A percentile compares a stretch with the other conserved stretches of the same genome.
These are phyloP conservation scores for Paraphysoderma sedebokerense DNA, from an alignment of 371 early-diverging fungal genomes.

Conservation along the genomic window DNA sequence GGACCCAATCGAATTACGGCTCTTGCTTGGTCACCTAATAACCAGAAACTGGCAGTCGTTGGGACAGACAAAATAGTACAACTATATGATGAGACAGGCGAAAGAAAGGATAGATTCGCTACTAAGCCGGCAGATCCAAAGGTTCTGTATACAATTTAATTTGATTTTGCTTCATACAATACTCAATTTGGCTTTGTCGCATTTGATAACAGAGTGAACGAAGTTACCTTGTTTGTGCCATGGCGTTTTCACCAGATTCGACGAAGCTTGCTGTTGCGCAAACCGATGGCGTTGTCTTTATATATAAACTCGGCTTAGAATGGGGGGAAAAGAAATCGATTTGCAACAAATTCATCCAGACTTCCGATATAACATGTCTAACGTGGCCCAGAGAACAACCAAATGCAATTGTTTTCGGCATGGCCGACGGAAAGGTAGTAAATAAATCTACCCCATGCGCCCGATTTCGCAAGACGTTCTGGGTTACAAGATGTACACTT, in stretches of 20 bases:
- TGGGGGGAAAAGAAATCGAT: conserved; percentile 42
- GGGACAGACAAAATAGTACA: conserved; percentile 23
- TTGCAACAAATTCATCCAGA: conserved; percentile 36
- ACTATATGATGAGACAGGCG: conserved; percentile 36
- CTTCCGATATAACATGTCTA: conserved; percentile 22
- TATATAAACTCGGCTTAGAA: conserved; percentile 35
- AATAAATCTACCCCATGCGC: neutral
- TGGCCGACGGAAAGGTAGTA: conserved; percentile 27
- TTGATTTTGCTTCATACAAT: too few relatives aligned
- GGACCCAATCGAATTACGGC: neutral
- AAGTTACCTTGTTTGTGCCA: conserved; percentile 6
- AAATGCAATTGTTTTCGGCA: conserved; percentile 31
- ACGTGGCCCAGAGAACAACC: conserved; percentile 31
- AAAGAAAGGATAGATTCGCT: conserved; percentile 32
- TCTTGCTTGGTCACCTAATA: conserved; percentile 28
- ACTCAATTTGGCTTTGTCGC: too few relatives aligned
- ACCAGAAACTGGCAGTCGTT: conserved; percentile 29
- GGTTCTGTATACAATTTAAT: too few relatives aligned
- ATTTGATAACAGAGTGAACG: conserved; percentile 6
- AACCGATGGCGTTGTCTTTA: conserved; percentile 29
- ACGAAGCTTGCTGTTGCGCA: conserved; percentile 36
- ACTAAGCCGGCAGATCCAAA: conserved; percentile 37
- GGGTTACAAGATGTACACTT: too few relatives aligned
- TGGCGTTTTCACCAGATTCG: conserved; percentile 33
- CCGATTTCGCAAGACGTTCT: neutral